Base-by-base conservation (phyloP, 352 stramenopile genomes). In the Phytophthora vignae region DNA sequence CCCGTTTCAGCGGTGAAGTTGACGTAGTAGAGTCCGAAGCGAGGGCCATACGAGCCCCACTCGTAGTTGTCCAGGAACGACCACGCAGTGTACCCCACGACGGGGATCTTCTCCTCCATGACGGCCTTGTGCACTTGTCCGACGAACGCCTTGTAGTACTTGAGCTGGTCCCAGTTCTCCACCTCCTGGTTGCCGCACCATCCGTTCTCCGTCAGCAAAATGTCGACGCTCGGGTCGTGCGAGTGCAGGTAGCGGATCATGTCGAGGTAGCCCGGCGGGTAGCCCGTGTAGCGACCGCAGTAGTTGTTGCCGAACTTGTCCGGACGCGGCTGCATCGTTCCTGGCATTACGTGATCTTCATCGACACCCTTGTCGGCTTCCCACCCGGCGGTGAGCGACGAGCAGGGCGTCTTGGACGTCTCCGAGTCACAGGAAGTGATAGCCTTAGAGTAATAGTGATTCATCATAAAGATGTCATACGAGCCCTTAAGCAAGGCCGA, bases 381-480 rank as follows among this genome's bases (percentile, higher is more conserved):
- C 79, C 79, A 87, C 3, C 82, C 82, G 21, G 50, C 63, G 33
- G 42, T 64, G n/a, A 80, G 76, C 14, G 62, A 56, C 17, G 57
- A 65, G 55, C 82, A 87, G 1, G 69, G 69, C 9, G 72, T 71
- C 11, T 58, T 64, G 5, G 82, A 85, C 19, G 50, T 60, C 31
- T 75, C 42, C 14, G 73, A 76, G 11, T 69, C 44, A 46, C 78
- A 88, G 69, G 90, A 72, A 0, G 80, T 85, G 17, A 88, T 82
- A 1, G 57, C 46, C 8, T 77, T 79, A 2, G 77, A 79, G 42
- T 70, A 73, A 77, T 98, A 98, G 68, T 98, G 91, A 76, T 99
- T 98, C 14, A 99, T 72, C 44, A 96, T 96, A 52, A 99, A 90
- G 63, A 98, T 95, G 59, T 99, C 96, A 63, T 85, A 85, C 33